Percentiles rank a stretch among this genome's conserved stretches.
Conservation (phyloP, 225 moss, liverwort and hornwort species). For the Thuidium tamariscinum region DNA sequence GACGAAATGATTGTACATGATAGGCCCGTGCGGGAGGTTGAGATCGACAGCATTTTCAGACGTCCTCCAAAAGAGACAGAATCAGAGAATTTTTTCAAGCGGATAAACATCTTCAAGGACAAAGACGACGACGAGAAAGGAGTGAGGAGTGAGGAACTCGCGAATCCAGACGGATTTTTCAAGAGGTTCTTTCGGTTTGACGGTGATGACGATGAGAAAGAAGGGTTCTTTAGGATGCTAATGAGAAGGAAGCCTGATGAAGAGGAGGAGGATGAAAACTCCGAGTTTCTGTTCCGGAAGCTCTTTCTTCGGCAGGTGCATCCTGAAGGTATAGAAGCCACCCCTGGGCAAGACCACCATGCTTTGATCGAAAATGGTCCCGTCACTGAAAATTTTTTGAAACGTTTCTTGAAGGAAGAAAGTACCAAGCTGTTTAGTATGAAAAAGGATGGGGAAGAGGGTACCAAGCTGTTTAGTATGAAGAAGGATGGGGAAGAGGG, state of each 20-base stretch:
- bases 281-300: conserved; percentile 79
- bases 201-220: conserved; percentile 86
- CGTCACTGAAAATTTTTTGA: conserved; percentile 76
- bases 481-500: conserved; percentile 77
- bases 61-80: conserved; percentile 71
- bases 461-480: conserved; percentile 57
- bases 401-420: conserved; percentile 73
- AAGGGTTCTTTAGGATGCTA: conserved; percentile 88
- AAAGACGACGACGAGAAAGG: conserved; percentile 92
- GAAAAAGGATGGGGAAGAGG: conserved; percentile 72
- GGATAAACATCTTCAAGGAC: conserved; percentile 56
- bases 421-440: conserved; percentile 48
- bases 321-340: conserved; percentile 61
- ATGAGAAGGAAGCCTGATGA: conserved; percentile 68
- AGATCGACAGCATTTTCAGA: conserved; percentile 79
- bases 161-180: conserved; percentile 75
- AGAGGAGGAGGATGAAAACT: conserved; percentile 88
- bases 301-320: conserved; percentile 90
- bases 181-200: conserved; percentile 74
- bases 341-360: conserved; percentile 48
- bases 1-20: conserved; percentile 49
- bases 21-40: conserved; percentile 64
- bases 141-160: conserved; percentile 70
- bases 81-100: conserved; percentile 78
- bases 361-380: conserved; percentile 67